Percentiles rank a stretch among this genome's conserved stretches.
phyloP scores from a whole-genome alignment of 306 rosid genomes.

The Quercus robur region DNA sequence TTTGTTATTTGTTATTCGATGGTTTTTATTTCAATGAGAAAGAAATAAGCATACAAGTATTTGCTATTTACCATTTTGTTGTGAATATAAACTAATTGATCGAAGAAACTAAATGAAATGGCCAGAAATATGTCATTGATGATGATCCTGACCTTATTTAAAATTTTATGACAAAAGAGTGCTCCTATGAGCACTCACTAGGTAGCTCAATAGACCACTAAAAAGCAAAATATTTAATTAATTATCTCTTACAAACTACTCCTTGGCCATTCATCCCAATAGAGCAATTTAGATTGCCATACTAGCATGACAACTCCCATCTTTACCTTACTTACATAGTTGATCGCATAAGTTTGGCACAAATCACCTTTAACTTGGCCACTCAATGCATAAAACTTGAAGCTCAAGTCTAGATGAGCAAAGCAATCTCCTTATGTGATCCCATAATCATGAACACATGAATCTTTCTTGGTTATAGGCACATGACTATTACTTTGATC shows the following conservation, averaged over 20 bases:
- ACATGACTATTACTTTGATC: slow-evolving; percentile 25
- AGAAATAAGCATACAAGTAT: too few relatives aligned
- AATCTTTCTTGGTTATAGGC: slow-evolving; percentile 16
- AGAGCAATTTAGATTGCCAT: slow-evolving; percentile 15
- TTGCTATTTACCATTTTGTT: too few relatives aligned
- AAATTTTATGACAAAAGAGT: neutral
- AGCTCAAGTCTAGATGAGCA: slow-evolving; percentile 33
- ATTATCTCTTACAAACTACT: slow-evolving; percentile 37
- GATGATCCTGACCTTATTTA: neutral
- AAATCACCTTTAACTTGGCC: slow-evolving; percentile 25
- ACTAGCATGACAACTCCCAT: slow-evolving; percentile 29
- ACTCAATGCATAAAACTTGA: slow-evolving; percentile 25
- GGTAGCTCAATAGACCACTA: neutral
- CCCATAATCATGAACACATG: slow-evolving; percentile 10
- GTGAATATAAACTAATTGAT: too few relatives aligned
- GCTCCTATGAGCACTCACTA: neutral
- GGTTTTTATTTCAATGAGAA: too few relatives aligned
- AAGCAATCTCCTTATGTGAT: slow-evolving; percentile 28
- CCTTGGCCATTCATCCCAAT: slow-evolving; percentile 32
- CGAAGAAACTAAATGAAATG: too few relatives aligned
- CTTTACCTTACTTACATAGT: slow-evolving; percentile 31
- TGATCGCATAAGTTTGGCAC: slow-evolving; percentile 19
- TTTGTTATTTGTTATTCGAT: too few relatives aligned
- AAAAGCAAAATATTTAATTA: neutral
- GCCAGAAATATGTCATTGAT: too few relatives aligned